Percentiles rank a stretch among this genome's conserved stretches.
Conservation (phyloP, 2,329 filamentous ascomycete species). For the Lizonia empirigonia region DNA sequence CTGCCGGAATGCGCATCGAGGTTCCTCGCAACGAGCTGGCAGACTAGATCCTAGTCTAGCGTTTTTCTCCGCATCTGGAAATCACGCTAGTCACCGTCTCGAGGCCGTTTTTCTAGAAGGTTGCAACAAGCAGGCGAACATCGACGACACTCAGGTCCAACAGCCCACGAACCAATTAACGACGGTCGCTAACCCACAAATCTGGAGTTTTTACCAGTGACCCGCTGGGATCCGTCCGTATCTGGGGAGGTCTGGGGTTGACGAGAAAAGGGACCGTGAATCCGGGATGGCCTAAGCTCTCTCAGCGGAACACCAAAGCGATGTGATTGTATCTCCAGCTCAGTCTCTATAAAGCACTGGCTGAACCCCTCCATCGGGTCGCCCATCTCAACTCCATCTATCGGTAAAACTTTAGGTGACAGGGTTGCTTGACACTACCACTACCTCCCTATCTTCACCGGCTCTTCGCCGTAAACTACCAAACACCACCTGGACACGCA, state of each 20-base stretch:
- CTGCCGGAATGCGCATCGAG: conserved; percentile 6
- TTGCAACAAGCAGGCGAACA: not conserved
- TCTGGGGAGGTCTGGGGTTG: conserved; percentile 28
- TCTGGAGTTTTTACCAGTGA: conserved; percentile 10
- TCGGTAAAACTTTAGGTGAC: conserved; percentile 1
- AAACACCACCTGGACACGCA: not conserved
- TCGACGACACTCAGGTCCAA: not conserved
- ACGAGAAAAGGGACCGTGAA: conserved; percentile 26
- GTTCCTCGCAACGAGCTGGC: conserved; percentile 14
- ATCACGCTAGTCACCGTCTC: conserved; percentile 14
- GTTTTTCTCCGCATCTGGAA: conserved; percentile 12
- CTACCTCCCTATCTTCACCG: not conserved
- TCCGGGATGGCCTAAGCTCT: conserved; percentile 31
- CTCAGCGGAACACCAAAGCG: conserved; percentile 19
- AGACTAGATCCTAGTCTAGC: conserved; percentile 6
- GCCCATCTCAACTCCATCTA: conserved; percentile 6
- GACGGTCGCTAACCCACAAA: conserved; percentile 12
- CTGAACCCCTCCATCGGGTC: conserved; percentile 6
- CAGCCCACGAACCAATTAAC: conserved; percentile 21
- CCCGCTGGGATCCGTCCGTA: conserved; percentile 17
- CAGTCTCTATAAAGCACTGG: conserved; percentile 34
- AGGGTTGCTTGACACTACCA: not conserved
- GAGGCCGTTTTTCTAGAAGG: conserved; percentile 19
- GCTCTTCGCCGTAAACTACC: not conserved
- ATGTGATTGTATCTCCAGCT: conserved; percentile 14